phyloP scores from a whole-genome alignment of 768 basidiomycete species.

The Lentinula raphanica region DNA sequence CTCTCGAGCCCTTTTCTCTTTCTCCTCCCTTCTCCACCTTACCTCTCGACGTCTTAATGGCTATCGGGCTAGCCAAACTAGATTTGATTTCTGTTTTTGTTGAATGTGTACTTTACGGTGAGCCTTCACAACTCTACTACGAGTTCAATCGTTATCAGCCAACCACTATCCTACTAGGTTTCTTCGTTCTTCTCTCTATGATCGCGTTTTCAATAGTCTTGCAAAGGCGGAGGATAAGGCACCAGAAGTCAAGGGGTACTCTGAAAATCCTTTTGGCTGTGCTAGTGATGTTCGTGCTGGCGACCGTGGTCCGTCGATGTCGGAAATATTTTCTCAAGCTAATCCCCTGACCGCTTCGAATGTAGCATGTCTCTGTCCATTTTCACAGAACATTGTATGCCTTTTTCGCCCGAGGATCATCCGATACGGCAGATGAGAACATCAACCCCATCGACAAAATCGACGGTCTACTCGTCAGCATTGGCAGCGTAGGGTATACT shows the following conservation, averaged over 20 bases:
- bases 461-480: background rate
- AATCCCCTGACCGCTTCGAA: background rate
- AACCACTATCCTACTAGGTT: background rate
- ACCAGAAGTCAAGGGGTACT: background rate
- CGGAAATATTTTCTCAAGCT: background rate
- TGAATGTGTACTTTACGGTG: slow-evolving; percentile 1
- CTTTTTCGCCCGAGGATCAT: background rate
- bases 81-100: background rate
- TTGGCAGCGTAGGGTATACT: background rate
- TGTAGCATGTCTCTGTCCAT: background rate
- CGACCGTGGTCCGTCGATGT: background rate
- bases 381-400: background rate
- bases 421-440: background rate
- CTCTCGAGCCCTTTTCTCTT: background rate
- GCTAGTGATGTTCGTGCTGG: background rate
- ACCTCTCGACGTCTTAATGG: background rate
- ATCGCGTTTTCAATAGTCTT: background rate
- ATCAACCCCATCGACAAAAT: background rate
- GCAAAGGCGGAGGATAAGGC: background rate
- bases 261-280: background rate
- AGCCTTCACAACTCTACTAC: background rate
- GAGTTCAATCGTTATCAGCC: background rate
- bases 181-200: background rate
- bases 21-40: background rate
- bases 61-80: background rate